Conservation (phyloP, 164 flowering plant genomes). For the Nelumbo lutea region DNA sequence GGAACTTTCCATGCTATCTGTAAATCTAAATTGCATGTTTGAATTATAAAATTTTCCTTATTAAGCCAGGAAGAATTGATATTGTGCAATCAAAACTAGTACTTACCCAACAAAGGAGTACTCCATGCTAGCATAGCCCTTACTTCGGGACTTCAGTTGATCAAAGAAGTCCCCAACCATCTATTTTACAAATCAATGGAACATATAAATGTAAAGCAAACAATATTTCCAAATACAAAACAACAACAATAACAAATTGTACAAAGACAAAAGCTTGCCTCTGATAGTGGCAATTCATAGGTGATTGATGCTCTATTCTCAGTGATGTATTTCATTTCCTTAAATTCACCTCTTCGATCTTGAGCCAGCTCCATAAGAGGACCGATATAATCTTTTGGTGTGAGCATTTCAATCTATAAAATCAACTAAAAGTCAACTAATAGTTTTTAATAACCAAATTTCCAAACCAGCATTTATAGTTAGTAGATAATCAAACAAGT, state of each 20-base stretch:
- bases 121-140: slow-evolving; percentile 99
- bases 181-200: slow-evolving; percentile 31
- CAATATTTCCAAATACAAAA: neutral
- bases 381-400: slow-evolving; percentile 95
- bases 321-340: slow-evolving; percentile 82
- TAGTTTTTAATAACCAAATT: neutral
- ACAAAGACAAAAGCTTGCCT: slow-evolving; percentile 37
- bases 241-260: neutral
- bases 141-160: slow-evolving; percentile 93
- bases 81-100: neutral
- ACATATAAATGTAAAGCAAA: neutral
- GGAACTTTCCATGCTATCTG: neutral
- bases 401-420: slow-evolving; percentile 86
- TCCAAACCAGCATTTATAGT: neutral
- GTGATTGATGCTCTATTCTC: slow-evolving; percentile 81
- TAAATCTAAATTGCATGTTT: neutral
- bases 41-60: neutral
- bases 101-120: slow-evolving; percentile 75
- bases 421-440: slow-evolving; percentile 2
- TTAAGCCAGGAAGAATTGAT: neutral
- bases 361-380: slow-evolving; percentile 94
- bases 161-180: slow-evolving; percentile 99
- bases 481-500: neutral
- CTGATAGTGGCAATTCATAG: slow-evolving; percentile 90
- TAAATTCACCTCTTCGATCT: slow-evolving; percentile 89